A percentile compares a stretch with the other conserved stretches of the same genome.
These are phyloP conservation scores for Colletotrichum ledebouriae DNA, from an alignment of 2,329 filamentous ascomycete species.

Conservation along the genomic window DNA sequence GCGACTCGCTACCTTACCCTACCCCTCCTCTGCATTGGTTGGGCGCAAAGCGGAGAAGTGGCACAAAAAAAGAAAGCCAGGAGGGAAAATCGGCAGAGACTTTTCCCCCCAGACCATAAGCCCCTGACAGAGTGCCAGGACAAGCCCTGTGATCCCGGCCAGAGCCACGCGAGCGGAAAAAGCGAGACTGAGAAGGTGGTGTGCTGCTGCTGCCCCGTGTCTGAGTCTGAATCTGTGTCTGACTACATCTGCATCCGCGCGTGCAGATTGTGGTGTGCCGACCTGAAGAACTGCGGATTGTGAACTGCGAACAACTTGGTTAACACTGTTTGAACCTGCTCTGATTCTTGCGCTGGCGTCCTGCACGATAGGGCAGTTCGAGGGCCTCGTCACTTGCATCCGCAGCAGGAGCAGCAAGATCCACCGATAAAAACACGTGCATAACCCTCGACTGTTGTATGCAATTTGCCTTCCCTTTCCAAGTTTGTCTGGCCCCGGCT, in stretches of 20 bases:
- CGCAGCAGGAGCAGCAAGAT: slow-evolving; percentile 1
- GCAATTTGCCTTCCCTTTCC: slow-evolving; percentile 6
- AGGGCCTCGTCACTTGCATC: not conserved
- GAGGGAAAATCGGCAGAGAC: slow-evolving; percentile 14
- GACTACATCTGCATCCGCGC: slow-evolving; percentile 1
- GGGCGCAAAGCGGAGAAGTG: not conserved
- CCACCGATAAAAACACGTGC: slow-evolving; percentile 1
- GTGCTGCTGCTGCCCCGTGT: slow-evolving; percentile 4
- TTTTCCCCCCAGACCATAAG: slow-evolving; percentile 7
- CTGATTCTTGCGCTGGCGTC: slow-evolving; percentile 9
- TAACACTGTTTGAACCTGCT: slow-evolving; percentile 11
- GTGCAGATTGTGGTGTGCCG: not conserved
- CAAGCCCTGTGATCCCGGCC: slow-evolving; percentile 33
- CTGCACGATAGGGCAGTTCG: not conserved
- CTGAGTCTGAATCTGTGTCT: not conserved
- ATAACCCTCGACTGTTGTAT: slow-evolving; percentile 3
- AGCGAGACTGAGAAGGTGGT: slow-evolving; percentile 5
- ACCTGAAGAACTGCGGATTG: too few species aligned
- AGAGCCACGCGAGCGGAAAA: slow-evolving; percentile 36
- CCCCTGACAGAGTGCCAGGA: slow-evolving; percentile 11
- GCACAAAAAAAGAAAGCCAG: not conserved
- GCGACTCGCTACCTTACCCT: too few species aligned
- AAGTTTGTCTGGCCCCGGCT: slow-evolving; percentile 6
- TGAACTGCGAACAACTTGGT: too few species aligned
- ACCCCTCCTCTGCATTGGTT: slow-evolving; percentile 10